phyloP scores from a whole-genome alignment of 495 filamentous ascomycete genomes.

The Neurospora pannonica region DNA sequence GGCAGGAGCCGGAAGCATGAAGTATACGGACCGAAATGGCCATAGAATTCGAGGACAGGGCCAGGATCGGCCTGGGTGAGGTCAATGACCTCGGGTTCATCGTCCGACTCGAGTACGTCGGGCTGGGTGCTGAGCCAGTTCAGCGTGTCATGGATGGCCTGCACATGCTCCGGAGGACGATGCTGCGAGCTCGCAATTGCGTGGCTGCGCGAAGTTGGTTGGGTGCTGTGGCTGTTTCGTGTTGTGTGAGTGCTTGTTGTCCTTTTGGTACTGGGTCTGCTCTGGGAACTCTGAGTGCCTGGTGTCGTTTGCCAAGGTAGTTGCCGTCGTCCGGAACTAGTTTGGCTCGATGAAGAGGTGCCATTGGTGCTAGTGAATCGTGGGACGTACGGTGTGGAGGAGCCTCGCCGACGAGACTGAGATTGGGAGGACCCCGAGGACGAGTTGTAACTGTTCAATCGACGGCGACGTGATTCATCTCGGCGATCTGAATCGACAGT shows the following conservation, averaged over 20 bases:
- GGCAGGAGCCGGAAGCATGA: neutral
- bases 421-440: neutral
- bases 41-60: conserved; percentile 40
- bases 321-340: neutral
- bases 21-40: conserved; percentile 24
- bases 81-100: conserved; percentile 39
- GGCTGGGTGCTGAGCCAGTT: neutral
- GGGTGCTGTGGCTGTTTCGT: neutral
- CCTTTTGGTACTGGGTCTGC: neutral
- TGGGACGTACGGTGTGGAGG: neutral
- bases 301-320: neutral
- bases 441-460: neutral
- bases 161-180: neutral
- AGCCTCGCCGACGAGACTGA: neutral
- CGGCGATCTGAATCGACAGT: neutral
- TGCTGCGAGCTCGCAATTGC: neutral
- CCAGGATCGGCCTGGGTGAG: conserved; percentile 42
- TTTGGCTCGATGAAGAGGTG: neutral
- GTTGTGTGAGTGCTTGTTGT: neutral
- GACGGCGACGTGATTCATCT: neutral
- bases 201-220: neutral
- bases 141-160: neutral
- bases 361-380: neutral
- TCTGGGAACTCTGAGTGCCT: neutral
- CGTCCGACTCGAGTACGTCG: conserved; percentile 25